Base-by-base conservation (phyloP, 2,329 filamentous ascomycete species). In the Talaromyces sp. region DNA sequence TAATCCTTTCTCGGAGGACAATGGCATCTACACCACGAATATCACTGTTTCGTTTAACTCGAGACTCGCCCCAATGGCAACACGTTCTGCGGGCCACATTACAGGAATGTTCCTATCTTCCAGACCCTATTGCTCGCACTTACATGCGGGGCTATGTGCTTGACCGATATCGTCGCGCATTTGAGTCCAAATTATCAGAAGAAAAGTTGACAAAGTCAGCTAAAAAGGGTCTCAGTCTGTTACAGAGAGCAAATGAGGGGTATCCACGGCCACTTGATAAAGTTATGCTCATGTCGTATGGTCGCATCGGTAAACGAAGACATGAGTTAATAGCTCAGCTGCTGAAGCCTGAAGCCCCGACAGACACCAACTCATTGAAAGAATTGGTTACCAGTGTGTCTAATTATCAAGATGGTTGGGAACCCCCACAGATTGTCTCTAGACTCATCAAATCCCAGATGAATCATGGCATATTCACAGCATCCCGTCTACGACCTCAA, bases 51-150 rank as follows among this genome's bases (percentile, higher is more conserved):
- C 27, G 27, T 9, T 16, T 42, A 11, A 24, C 22, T 1, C 49
- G 46, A 36, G 49, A 45, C 24, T 17, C 51, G 27, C 14, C 37
- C 13, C 55, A 65, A 65, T 75, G 72, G 73, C 65, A 63, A 27
- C 78, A 81, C 63, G 69, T 84, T 41, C 75, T 83, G 57, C 81
- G 84, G 44, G 75, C 78, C 20, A 75, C 85, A 9, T 77, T 86
- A 35, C 80, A 84, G 54, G 80, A 86, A 71, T 77, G 77, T 56
- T 78, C 80, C 50, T 86, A 86, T 61, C 78, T 87, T 35, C 83
- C 85, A 24, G 83, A 86, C 63, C 75, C 80, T 1, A 69, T 75
- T 52, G 81, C 82, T 35, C 77, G 80, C 57, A 49, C 59, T 29
- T 82, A 80, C 69, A 74, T 83, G 66, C 74, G 73, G 52, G 62